Percentiles rank a stretch among this genome's conserved stretches.
Conservation (phyloP, 2,329 filamentous ascomycete genomes). For the Cryphonectria radicalis region DNA sequence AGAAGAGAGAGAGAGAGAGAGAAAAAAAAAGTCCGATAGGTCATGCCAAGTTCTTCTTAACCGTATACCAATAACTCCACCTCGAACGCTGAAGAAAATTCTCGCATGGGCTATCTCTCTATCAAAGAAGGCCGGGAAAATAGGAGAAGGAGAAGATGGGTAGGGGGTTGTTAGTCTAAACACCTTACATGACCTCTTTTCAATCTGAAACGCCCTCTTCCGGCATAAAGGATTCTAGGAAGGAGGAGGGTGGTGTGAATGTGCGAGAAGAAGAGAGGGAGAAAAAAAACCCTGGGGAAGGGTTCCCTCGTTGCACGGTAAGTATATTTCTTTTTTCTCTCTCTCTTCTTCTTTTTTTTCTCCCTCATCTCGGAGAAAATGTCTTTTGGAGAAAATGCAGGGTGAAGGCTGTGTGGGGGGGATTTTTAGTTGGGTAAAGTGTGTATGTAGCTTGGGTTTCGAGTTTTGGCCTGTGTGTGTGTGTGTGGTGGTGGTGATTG, state of each 20-base stretch:
- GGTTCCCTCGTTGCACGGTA: background rate
- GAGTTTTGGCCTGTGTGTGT: background rate
- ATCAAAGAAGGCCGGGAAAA: background rate
- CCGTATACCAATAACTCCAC: too few relatives aligned
- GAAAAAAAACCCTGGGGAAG: background rate
- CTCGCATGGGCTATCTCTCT: background rate
- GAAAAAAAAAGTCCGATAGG: too few relatives aligned
- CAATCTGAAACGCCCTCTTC: conserved; percentile 4
- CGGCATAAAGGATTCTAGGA: background rate
- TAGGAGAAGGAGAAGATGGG: too few relatives aligned
- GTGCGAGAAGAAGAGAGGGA: too few relatives aligned
- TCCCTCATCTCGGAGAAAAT: conserved; percentile 2
- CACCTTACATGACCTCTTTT: background rate
- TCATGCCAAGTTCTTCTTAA: background rate
- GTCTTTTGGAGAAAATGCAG: background rate
- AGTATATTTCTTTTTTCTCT: background rate
- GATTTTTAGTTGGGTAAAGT: background rate
- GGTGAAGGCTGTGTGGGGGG: background rate
- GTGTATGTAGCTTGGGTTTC: background rate
- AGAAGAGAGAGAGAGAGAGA: too few relatives aligned
- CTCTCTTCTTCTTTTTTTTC: background rate
- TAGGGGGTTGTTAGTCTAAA: background rate
- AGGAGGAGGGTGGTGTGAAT: too few relatives aligned
- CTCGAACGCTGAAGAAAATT: background rate
- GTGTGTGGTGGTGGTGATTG: background rate